Conservation (phyloP, 169 alveolate species). For the Cytauxzoon felis region DNA sequence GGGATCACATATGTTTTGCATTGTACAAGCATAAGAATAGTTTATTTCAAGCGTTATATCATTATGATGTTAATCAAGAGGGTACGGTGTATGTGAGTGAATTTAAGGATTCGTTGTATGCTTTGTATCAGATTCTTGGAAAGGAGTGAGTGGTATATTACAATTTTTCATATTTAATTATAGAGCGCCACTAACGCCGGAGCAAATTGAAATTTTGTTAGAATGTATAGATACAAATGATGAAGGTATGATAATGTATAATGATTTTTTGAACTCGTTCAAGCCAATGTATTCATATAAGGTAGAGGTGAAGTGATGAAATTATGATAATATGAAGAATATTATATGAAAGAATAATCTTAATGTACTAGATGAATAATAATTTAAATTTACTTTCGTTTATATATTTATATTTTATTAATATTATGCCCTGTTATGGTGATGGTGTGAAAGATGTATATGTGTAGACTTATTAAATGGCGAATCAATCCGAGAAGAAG, state of each 20-base stretch:
- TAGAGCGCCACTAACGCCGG: constrained; percentile 64
- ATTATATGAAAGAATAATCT: no score
- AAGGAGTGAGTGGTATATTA: constrained; percentile 22
- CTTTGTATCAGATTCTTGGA: constrained; percentile 48
- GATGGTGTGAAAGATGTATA: no score
- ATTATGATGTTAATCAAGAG: constrained; percentile 43
- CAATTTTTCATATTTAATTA: background rate
- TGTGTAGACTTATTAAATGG: no score
- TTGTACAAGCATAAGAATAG: constrained; percentile 59
- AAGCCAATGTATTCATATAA: constrained; percentile 31
- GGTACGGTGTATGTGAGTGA: constrained; percentile 60
- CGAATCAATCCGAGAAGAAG: constrained; percentile 57
- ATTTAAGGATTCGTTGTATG: constrained; percentile 59
- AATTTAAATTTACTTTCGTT: no score
- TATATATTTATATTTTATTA: no score
- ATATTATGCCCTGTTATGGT: no score
- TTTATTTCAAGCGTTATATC: constrained; percentile 42
- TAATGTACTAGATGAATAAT: no score
- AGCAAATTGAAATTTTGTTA: constrained; percentile 58
- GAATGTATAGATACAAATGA: constrained; percentile 63
- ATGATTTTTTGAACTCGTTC: constrained; percentile 61
- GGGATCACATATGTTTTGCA: constrained; percentile 61
- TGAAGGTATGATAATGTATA: constrained; percentile 62
- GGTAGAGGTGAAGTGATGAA: no score
- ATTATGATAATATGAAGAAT: no score